Evolutionary conservation across 768 basidiomycete genomes (phyloP).

Genomic region (Hortiboletus campestris): DNA sequence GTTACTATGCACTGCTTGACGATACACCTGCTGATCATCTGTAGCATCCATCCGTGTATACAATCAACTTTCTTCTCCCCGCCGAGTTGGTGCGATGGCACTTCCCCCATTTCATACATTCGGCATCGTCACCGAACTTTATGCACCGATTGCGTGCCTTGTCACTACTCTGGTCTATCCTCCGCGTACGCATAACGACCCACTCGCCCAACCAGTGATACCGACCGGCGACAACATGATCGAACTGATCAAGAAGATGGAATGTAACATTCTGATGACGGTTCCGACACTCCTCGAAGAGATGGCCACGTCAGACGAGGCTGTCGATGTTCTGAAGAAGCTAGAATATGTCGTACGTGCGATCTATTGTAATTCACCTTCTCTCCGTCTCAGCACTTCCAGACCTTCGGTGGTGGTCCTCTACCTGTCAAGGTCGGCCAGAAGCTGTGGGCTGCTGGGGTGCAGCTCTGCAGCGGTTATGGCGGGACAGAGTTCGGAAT

Average conservation of each 20-base stretch:
- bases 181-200: conserved; percentile 23
- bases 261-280: conserved; percentile 32
- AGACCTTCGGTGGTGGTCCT: conserved; percentile 42
- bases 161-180: conserved; percentile 25
- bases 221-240: conserved; percentile 42
- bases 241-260: conserved; percentile 29
- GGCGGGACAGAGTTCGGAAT: conserved; percentile 35
- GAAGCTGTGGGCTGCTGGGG: conserved; percentile 32
- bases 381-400: background rate
- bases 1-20: background rate
- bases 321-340: conserved; percentile 24
- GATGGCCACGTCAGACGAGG: conserved; percentile 30
- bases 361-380: background rate
- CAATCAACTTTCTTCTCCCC: conserved; percentile 9
- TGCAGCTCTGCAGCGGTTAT: conserved; percentile 33
- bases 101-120: conserved; percentile 29
- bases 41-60: conserved; percentile 6
- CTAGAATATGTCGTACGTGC: conserved; percentile 31
- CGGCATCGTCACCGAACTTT: conserved; percentile 18
- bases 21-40: background rate
- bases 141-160: conserved; percentile 18
- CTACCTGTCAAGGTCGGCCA: conserved; percentile 37
- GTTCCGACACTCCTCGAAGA: conserved; percentile 41
- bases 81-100: conserved; percentile 22
- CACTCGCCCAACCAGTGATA: conserved; percentile 29